phyloP scores from a whole-genome alignment of 2,329 filamentous ascomycete species.

The Didymella lethalis region DNA sequence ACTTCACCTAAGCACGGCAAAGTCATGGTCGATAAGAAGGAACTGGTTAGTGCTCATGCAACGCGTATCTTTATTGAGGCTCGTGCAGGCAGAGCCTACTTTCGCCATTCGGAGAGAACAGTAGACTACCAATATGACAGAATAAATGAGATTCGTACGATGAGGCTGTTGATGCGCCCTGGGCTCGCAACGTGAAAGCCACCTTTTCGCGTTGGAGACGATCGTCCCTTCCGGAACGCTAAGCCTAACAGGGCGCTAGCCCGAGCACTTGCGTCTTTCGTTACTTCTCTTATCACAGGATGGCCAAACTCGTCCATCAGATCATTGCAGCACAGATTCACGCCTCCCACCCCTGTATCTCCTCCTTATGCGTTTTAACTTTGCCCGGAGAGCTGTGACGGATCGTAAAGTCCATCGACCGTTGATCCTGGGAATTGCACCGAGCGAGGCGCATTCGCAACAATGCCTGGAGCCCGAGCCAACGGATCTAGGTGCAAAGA shows the following conservation, averaged over 20 bases:
- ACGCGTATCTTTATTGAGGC: neutral
- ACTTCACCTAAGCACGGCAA: conserved; percentile 35
- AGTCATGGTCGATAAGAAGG: neutral
- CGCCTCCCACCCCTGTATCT: neutral
- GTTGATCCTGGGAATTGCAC: neutral
- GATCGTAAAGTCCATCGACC: neutral
- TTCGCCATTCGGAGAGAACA: neutral
- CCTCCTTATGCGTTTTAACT: neutral
- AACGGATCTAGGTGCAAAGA: neutral
- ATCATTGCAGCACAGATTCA: neutral
- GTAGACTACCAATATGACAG: neutral
- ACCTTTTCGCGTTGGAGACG: too few species aligned
- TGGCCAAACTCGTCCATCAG: neutral
- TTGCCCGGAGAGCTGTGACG: neutral
- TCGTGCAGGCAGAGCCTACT: neutral
- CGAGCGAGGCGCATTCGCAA: neutral
- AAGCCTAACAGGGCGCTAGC: neutral
- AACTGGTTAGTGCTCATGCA: neutral
- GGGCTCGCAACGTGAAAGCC: too few species aligned
- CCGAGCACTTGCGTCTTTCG: neutral
- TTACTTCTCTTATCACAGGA: neutral
- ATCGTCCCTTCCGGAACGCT: neutral
- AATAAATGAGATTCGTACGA: neutral
- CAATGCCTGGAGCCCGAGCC: neutral
- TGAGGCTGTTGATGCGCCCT: neutral